Conservation (phyloP, 2,329 filamentous ascomycete genomes). For the Colletotrichum costaricense region DNA sequence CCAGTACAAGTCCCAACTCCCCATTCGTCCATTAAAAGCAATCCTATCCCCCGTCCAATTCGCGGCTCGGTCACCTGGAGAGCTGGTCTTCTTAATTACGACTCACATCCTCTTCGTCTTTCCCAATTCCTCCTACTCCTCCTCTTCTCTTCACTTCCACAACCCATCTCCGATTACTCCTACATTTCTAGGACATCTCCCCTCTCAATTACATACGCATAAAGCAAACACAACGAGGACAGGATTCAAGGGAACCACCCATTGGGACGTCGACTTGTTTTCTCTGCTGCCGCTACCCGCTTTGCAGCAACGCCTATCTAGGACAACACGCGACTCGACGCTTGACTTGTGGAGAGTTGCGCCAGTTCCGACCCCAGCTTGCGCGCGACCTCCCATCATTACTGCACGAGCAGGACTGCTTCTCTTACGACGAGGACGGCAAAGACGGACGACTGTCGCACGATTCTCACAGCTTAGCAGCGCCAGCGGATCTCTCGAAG, state of each 20-base stretch:
- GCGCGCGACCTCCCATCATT: slow-evolving; percentile 15
- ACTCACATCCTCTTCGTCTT: slow-evolving; percentile 16
- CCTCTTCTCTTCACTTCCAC: slow-evolving; percentile 15
- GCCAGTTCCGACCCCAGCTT: slow-evolving; percentile 22
- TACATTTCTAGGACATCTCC: background rate
- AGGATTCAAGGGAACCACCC: background rate
- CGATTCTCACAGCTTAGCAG: slow-evolving; percentile 12
- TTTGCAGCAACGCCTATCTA: slow-evolving; percentile 17
- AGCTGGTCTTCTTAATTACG: slow-evolving; percentile 32
- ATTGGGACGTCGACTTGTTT: slow-evolving; percentile 1
- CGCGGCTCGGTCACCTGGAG: slow-evolving; percentile 24
- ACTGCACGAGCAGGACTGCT: slow-evolving; percentile 18
- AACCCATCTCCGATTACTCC: background rate
- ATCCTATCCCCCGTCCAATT: slow-evolving; percentile 33
- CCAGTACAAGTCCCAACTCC: slow-evolving; percentile 14
- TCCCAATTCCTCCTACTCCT: background rate
- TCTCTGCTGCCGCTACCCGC: slow-evolving; percentile 28
- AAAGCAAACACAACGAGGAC: background rate
- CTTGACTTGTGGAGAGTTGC: slow-evolving; percentile 29
- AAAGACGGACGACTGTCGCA: slow-evolving; percentile 29
- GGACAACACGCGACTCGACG: slow-evolving; percentile 25
- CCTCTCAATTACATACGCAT: background rate
- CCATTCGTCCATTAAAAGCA: slow-evolving; percentile 36
- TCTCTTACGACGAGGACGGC: slow-evolving; percentile 21
- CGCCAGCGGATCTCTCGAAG: slow-evolving; percentile 14